phyloP scores from a whole-genome alignment of 2,329 filamentous ascomycete species.

The Pseudogymnoascus destructans region DNA sequence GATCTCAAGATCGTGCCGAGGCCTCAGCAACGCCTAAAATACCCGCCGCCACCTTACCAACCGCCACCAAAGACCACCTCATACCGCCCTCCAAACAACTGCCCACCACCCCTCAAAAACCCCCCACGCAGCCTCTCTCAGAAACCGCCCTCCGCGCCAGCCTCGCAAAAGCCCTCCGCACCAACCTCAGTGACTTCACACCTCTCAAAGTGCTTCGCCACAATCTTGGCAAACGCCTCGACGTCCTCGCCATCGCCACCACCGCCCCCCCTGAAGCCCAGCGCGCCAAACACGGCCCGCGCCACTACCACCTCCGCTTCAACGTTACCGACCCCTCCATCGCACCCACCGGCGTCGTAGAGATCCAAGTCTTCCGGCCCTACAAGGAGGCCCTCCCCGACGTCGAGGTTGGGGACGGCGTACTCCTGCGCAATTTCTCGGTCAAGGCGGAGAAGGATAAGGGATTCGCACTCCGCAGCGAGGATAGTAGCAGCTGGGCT shows the following conservation, averaged over 20 bases:
- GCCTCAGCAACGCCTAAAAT: background rate
- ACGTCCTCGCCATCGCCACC: constrained; percentile 43
- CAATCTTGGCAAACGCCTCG: constrained; percentile 35
- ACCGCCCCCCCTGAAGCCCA: constrained; percentile 37
- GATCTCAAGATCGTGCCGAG: background rate
- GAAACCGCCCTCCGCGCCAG: constrained; percentile 12
- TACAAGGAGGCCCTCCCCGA: constrained; percentile 44
- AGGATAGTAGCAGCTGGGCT: constrained; percentile 45
- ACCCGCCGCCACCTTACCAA: background rate
- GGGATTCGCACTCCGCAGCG: constrained; percentile 39
- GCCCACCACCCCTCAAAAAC: constrained; percentile 14
- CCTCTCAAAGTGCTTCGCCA: constrained; percentile 39
- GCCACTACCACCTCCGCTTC: constrained; percentile 47
- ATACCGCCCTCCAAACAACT: background rate
- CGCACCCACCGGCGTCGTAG: constrained; percentile 35
- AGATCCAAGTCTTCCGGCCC: constrained; percentile 45
- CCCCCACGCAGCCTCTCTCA: constrained; percentile 12
- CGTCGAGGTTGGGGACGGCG: constrained; percentile 42
- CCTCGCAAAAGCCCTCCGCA: constrained; percentile 19
- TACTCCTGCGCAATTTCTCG: constrained; percentile 44
- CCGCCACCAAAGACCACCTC: background rate
- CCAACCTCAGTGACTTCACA: constrained; percentile 38
- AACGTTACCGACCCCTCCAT: constrained; percentile 43
- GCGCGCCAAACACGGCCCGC: constrained; percentile 42
- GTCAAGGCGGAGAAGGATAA: constrained; percentile 40